Evolutionary conservation across 352 stramenopile species (phyloP), one percentile per base, ranked within the genome.

Genomic region (Pythium phragmitis): DNA sequence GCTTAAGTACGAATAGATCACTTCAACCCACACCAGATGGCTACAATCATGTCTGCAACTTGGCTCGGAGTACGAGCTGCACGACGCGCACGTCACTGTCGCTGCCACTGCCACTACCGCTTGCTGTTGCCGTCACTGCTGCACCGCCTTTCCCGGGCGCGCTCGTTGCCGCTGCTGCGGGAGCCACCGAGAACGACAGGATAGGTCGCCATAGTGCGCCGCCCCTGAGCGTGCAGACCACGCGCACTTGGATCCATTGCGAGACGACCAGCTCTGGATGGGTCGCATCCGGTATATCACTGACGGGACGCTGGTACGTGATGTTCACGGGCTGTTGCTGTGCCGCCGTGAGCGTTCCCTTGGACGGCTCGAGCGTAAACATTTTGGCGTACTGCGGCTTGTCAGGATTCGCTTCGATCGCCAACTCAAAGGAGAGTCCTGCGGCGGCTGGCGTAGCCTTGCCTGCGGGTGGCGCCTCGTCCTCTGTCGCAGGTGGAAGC

Each of bases 291-390:
- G 46, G 8, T 13, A 5, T 52, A 30, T 13, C 17, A 14, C 46
- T 17, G 6, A 28, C 26, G 7, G 74, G 69, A 0, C 77, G 74
- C 4, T 60, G 65, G 68, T 85, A 96, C 5, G 67, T 82, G 6
- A 95, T 68, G 14, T 80, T 67, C 17, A 96, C 64, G 0, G 66
- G 67, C 9, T 84, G 26, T 50, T 92, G 79, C 55, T 91, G 79
- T 0, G 76, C 82, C n/a, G 75, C 59, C 23, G 53, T 65, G 19
- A 95, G 47, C 0, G 69, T 58, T 0, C 89, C 87, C 42, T 92
- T 92, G 37, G 82, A 67, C 6, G 85, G 87, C 42, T 91, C 79
- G 13, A 92, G 13, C 7, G 69, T 69, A 53, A 96, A 96, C 34
- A 88, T 54, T 60, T 88, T 88, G 7, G 67, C 65, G 39, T 89